Evolutionary conservation across 192 early-diverging fungal species (phyloP), one percentile per base, ranked within the genome.

Genomic region (Jimgerdemannia flammicorona): DNA sequence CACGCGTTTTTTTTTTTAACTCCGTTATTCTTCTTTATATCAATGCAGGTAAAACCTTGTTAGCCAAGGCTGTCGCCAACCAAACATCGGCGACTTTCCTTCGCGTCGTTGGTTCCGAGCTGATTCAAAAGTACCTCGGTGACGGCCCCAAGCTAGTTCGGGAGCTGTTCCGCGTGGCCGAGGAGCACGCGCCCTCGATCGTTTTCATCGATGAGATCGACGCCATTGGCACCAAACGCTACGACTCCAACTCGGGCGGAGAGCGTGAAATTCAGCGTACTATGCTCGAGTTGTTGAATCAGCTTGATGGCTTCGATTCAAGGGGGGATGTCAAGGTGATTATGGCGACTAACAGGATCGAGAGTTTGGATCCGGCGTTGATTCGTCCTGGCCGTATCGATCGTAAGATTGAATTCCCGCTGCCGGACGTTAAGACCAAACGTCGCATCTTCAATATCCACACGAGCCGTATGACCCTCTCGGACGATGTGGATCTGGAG

Each of bases 171-270:
- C 87, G 96, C 43, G 93, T 98, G 3, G 98, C 98, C 20, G 92
- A 96, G 73, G 97, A 99, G 75, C 95, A 97, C 73, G 89, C 96
- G 11, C 98, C 98, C 3, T 94, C 95, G 7, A 99, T 99, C 88
- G 95, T 99, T 72, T 98, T 99, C 81, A 99, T 99, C 83, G 98
- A 99, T 81, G 98, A 99, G 86, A 97, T 99, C 75, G 98, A 99
- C 78, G 98, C 98, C 18, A 88, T 99, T 65, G 98, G 95, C 69
- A 99, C 97, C 43, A 99, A 99, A 85, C 93, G 94, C 85, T 97
- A 97, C 77, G 96, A 97, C 54, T 95, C 95, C 20, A 94, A 91
- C 68, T 96, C 96, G 7, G 95, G 97, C 49, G 98, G 95, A 73
- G 98, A 98, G 74, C 86, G 95, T 42, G 98, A 99, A 80, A 96